phyloP scores from a whole-genome alignment of 306 rosid species.

The Vicia villosa region DNA sequence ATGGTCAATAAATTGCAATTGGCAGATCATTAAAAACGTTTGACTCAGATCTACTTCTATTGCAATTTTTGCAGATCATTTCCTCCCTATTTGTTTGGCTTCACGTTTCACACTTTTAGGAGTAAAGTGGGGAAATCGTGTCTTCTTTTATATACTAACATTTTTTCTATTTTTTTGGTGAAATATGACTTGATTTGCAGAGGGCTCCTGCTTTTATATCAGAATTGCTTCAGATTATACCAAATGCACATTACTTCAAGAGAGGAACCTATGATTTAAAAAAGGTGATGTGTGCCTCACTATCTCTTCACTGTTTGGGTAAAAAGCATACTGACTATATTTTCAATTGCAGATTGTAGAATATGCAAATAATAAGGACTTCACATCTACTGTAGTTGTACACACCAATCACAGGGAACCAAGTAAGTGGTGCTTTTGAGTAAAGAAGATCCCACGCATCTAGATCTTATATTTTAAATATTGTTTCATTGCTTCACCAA shows the following conservation, averaged over 20 bases:
- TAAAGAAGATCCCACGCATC: constrained; percentile 26
- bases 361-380: constrained; percentile 84
- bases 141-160: constrained; percentile 2
- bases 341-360: constrained; percentile 72
- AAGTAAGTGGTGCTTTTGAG: constrained; percentile 51
- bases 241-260: no score
- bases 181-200: no score
- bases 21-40: not conserved
- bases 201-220: no score
- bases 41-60: no score
- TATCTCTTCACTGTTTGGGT: no score
- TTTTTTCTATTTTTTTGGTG: constrained; percentile 28
- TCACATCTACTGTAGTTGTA: constrained; percentile 85
- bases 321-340: no score
- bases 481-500: constrained; percentile 11
- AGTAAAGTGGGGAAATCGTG: not conserved
- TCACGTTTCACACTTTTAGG: not conserved
- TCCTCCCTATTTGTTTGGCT: not conserved
- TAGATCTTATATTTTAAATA: constrained; percentile 3
- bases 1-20: not conserved
- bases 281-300: no score
- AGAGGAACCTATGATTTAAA: no score
- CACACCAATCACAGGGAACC: constrained; percentile 94
- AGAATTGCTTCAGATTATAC: no score
- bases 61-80: not conserved